Evolutionary conservation across 306 rosid genomes (phyloP).

Genomic region (Acmispon strigosus): DNA sequence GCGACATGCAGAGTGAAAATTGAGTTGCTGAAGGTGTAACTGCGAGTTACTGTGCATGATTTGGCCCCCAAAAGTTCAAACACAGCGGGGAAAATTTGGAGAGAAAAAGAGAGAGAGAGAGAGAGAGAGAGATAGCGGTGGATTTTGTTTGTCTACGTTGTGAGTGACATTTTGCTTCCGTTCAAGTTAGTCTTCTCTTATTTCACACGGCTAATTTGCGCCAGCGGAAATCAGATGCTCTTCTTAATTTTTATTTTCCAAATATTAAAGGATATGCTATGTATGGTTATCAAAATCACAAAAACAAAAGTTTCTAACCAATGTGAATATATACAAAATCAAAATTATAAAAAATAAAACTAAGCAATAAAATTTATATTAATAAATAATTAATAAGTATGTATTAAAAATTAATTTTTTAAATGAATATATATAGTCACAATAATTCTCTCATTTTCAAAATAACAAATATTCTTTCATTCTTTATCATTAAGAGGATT

Average conservation of each 20-base stretch:
- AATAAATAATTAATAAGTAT: no score
- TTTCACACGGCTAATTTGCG: conserved; percentile 16
- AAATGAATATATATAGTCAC: no score
- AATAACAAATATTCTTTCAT: no score
- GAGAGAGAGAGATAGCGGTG: conserved; percentile 23
- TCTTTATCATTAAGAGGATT: neutral
- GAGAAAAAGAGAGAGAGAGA: conserved; percentile 20
- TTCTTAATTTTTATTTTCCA: neutral
- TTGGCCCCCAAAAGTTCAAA: conserved; percentile 43
- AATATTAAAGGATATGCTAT: neutral
- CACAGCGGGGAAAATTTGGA: conserved; percentile 12
- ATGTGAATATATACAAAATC: no score
- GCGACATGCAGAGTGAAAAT: conserved; percentile 22
- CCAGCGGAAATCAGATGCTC: neutral
- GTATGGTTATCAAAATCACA: neutral
- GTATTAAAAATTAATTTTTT: no score
- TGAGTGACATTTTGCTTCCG: conserved; percentile 13
- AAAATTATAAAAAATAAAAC: no score
- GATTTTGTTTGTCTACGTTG: conserved; percentile 22
- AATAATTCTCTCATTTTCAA: no score
- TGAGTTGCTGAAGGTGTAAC: conserved; percentile 42
- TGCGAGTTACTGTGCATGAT: conserved; percentile 35
- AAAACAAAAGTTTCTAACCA: no score
- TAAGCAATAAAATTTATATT: no score
- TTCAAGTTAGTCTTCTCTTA: neutral